Conservation (phyloP, 139 green algal species). For the Chlorella sorokiniana region DNA sequence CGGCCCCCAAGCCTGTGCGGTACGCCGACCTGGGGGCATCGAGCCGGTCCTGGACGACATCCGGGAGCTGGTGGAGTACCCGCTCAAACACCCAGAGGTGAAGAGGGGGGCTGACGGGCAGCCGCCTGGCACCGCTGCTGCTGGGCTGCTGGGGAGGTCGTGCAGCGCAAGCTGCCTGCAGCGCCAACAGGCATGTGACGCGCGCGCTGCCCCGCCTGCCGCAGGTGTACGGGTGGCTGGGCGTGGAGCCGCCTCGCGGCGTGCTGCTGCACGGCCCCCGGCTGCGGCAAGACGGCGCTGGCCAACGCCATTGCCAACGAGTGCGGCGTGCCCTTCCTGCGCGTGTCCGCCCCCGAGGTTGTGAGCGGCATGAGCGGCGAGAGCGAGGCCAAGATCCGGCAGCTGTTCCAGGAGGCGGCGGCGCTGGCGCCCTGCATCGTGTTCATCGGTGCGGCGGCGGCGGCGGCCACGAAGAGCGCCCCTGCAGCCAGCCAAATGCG, state of each 20-base stretch:
- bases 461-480: not conserved
- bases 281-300: conserved; percentile 89
- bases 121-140: not conserved
- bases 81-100: conserved; percentile 89
- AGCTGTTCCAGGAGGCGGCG: conserved; percentile 82
- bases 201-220: not conserved
- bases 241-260: conserved; percentile 86
- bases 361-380: conserved; percentile 83
- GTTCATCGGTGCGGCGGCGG: conserved; percentile 75
- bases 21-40: conserved; percentile 87
- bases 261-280: conserved; percentile 91
- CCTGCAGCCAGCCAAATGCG: not conserved
- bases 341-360: conserved; percentile 79
- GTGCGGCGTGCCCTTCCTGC: conserved; percentile 87
- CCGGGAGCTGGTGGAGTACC: conserved; percentile 87
- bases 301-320: conserved; percentile 92
- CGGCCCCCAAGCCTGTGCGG: conserved; percentile 50
- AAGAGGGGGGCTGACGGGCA: not conserved
- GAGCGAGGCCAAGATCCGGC: conserved; percentile 83
- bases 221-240: conserved; percentile 87
- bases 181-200: not conserved
- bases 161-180: not conserved
- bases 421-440: conserved; percentile 84
- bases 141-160: not conserved
- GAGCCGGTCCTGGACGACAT: conserved; percentile 83